Evolutionary conservation across 768 basidiomycete species (phyloP).

Genomic region (Leccinum olivaceopallidum): DNA sequence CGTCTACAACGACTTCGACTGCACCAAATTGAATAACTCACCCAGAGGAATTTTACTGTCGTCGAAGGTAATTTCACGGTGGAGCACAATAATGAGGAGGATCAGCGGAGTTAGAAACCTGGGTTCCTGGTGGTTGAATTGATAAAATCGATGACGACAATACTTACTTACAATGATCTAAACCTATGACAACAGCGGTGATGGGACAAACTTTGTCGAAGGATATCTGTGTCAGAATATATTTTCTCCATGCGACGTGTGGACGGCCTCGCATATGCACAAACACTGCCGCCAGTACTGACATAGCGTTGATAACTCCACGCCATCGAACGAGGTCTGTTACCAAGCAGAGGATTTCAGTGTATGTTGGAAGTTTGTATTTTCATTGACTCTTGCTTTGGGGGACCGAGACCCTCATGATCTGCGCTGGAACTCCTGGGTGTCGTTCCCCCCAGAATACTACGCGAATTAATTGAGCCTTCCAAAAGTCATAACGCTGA

Average conservation of each 20-base stretch:
- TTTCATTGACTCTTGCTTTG: too few species aligned
- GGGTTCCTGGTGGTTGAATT: conserved; percentile 40
- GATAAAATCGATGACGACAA: conserved; percentile 34
- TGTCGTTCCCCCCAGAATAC: too few species aligned
- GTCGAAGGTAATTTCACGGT: conserved; percentile 28
- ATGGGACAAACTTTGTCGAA: conserved; percentile 18
- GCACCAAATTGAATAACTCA: conserved; percentile 11
- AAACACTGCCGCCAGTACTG: conserved; percentile 9
- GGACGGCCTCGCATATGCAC: conserved; percentile 6
- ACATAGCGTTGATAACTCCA: too few species aligned
- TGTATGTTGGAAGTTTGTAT: too few species aligned
- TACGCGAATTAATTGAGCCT: too few species aligned
- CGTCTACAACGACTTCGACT: background rate
- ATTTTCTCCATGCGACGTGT: conserved; percentile 4
- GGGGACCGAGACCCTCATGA: too few species aligned
- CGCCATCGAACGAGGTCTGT: too few species aligned
- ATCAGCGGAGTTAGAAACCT: conserved; percentile 41
- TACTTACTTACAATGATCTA: conserved; percentile 20
- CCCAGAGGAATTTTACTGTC: conserved; percentile 30
- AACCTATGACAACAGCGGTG: conserved; percentile 21
- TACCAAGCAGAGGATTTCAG: too few species aligned
- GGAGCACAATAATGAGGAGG: conserved; percentile 34
- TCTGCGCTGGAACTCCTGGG: too few species aligned
- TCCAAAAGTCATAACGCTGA: too few species aligned
- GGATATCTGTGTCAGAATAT: conserved; percentile 13